A percentile compares a stretch with the other conserved stretches of the same genome.
Evolutionary conservation across 1,284 basidiomycete genomes (phyloP).

Genomic region (Fomitiporia mediterranea): DNA sequence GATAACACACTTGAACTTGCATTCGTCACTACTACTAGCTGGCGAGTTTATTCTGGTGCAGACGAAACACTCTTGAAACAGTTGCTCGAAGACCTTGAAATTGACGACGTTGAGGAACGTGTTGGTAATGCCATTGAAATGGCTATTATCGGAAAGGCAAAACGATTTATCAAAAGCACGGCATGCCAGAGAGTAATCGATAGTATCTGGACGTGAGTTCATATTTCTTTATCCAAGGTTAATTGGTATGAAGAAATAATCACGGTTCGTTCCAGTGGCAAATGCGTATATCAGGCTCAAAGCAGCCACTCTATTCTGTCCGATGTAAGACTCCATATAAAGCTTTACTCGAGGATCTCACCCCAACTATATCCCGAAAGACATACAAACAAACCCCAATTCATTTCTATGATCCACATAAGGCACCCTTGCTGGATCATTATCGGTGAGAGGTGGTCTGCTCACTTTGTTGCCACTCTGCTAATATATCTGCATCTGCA

Average conservation of each 20-base stretch:
- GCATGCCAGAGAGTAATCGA: conserved; percentile 87
- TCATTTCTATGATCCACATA: conserved; percentile 92
- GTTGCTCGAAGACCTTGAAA: conserved; percentile 66
- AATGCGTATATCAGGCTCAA: conserved; percentile 85
- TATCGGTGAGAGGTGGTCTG: conserved; percentile 55
- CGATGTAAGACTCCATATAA: conserved; percentile 57
- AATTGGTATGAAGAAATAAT: conserved; percentile 5
- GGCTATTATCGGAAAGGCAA: conserved; percentile 82
- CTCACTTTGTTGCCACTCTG: background rate
- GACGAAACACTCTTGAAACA: conserved; percentile 56
- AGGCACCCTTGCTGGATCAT: conserved; percentile 88
- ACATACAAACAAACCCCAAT: conserved; percentile 91
- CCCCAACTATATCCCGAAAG: conserved; percentile 36
- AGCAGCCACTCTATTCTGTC: conserved; percentile 83
- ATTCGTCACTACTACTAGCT: conserved; percentile 78
- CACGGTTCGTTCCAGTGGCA: conserved; percentile 47
- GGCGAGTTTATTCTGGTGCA: conserved; percentile 85
- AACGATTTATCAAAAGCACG: conserved; percentile 81
- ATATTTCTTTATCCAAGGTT: background rate
- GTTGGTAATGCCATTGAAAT: conserved; percentile 90
- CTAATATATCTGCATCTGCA: conserved; percentile 9
- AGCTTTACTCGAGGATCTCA: background rate
- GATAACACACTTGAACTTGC: conserved; percentile 75
- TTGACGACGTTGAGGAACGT: conserved; percentile 66
- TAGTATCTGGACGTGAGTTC: conserved; percentile 65